Evolutionary conservation across 192 early-diverging fungal species (phyloP), one percentile per base, ranked within the genome.

Genomic region (Coemansia sp.): DNA sequence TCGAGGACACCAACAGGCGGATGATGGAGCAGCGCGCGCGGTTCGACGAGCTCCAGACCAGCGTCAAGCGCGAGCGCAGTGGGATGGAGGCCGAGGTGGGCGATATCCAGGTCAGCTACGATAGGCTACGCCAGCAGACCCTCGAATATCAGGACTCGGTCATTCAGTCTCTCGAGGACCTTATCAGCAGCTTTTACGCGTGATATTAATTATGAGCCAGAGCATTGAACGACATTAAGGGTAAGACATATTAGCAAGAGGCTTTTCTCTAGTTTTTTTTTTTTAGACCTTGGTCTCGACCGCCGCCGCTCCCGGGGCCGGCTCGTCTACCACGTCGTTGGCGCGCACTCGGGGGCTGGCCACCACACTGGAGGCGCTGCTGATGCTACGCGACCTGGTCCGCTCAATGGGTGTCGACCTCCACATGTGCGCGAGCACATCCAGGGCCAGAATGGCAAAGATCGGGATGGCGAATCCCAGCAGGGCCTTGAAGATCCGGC

Each of bases 231-330:
- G 11, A 20, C 13, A 21, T 21, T 9, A 38, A 33, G 11, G 4
- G 4, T 33, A 33, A 12, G 6, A 33, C 3, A 33, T 13, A 13
- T 12, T 38, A 17, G 34, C 14, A 9, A 13, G 13, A 32, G 7
- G 13, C 30, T 32, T 13, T 32, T 13, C 30, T 41, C 48, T 29
- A 19, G 37, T 47, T 2, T 44, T 44, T 43, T 33, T 34, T 41
- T 33, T 10, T 50, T 72, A 72, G 53, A 72, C 68, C 68, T 72
- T 72, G 48, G 44, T 61, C 50, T 72, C 68, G 11, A 48, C 51
- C 1, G 54, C 61, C 25, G 49, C 42, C 10, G 28, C 60, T 22
- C 28, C 36, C 10, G 38, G 38, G 6, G 44, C 63, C 6, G 55
- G 63, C 4, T 23, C 53, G 28, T 21, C 53, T 6, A 44, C 67